Conservation (phyloP, 2,329 filamentous ascomycete species). For the Neonectria sp. region DNA sequence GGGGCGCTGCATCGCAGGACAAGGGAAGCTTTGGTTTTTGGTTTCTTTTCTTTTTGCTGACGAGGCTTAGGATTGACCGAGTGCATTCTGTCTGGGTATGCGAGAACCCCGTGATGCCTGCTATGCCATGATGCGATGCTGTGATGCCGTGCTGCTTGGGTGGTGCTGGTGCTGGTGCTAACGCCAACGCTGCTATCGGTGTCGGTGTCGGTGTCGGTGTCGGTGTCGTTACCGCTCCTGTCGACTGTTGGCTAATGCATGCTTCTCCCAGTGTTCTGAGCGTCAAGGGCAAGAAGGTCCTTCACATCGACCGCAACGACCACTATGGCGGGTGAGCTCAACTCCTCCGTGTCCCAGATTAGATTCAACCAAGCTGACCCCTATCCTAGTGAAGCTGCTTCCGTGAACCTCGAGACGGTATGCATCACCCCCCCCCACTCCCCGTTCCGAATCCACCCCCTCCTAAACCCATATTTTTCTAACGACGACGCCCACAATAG, state of each 20-base stretch:
- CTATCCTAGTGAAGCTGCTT: constrained; percentile 83
- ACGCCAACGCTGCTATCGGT: constrained; percentile 28
- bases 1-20: constrained; percentile 7
- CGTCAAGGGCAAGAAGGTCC: constrained; percentile 98
- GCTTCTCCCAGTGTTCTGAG: constrained; percentile 78
- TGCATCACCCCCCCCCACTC: constrained; percentile 48
- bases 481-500: constrained; percentile 60
- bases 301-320: constrained; percentile 98
- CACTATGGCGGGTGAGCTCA: constrained; percentile 93
- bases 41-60: constrained; percentile 38
- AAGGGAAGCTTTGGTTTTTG: constrained; percentile 16
- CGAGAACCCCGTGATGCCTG: constrained; percentile 5
- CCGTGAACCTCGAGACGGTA: constrained; percentile 95
- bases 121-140: constrained; percentile 5
- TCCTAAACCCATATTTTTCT: constrained; percentile 39
- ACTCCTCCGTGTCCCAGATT: background rate
- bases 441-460: constrained; percentile 28
- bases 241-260: constrained; percentile 43
- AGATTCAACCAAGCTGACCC: constrained; percentile 44
- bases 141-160: constrained; percentile 1
- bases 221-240: constrained; percentile 17
- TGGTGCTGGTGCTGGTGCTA: constrained; percentile 5
- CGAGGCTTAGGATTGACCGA: constrained; percentile 85
- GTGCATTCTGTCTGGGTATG: constrained; percentile 97
- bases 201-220: constrained; percentile 38